Conservation (phyloP, 140 eudicot genomes). For the Bidens hawaiensis region DNA sequence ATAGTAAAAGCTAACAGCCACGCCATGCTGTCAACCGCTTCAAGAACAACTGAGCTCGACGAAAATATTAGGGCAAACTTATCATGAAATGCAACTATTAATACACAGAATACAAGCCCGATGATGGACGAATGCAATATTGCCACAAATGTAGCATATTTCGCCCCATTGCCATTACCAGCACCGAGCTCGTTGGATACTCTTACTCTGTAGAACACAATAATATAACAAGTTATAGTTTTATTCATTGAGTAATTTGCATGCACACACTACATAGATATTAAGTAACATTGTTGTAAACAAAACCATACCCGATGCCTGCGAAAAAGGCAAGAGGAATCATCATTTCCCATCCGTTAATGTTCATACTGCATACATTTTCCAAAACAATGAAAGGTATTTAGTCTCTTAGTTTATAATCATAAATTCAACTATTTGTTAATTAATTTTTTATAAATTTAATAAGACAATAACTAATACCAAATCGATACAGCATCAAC, state of each 20-base stretch:
- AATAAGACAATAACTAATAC: constrained; percentile 12
- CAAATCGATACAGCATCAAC: constrained; percentile 62
- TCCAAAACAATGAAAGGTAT: neutral
- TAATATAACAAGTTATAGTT: neutral
- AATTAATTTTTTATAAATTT: neutral
- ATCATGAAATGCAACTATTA: constrained; percentile 36
- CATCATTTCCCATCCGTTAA: constrained; percentile 59
- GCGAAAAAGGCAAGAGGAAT: constrained; percentile 57
- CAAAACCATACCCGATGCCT: constrained; percentile 35
- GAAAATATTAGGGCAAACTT: constrained; percentile 43
- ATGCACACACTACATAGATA: neutral
- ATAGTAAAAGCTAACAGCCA: constrained; percentile 50
- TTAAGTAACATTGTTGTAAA: neutral
- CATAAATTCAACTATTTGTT: neutral
- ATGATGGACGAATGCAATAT: constrained; percentile 36
- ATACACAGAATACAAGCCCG: constrained; percentile 37
- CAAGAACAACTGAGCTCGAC: constrained; percentile 34
- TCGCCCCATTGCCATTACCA: constrained; percentile 50
- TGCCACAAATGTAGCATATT: constrained; percentile 45
- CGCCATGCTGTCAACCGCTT: constrained; percentile 40
- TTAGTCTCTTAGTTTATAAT: neutral
- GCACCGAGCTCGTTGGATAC: constrained; percentile 57
- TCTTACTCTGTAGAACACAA: constrained; percentile 24
- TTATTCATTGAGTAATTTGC: neutral
- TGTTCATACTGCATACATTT: constrained; percentile 38